Base-by-base conservation (phyloP, 1,284 basidiomycete species). In the Coriolopsis trogii region DNA sequence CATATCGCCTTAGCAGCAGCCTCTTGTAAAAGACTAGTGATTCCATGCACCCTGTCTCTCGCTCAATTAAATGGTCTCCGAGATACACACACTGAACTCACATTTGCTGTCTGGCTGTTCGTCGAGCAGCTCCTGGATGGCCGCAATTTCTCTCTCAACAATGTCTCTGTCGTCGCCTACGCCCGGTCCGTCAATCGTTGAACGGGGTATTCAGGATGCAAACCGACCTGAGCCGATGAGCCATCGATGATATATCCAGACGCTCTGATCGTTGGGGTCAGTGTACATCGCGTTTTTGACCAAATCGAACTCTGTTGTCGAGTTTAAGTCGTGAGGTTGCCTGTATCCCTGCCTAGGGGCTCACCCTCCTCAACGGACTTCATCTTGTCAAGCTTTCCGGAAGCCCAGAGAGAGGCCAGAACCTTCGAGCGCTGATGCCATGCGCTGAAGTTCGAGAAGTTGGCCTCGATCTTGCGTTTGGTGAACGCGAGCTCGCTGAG, bases 171-270 rank as follows among this genome's bases (percentile, higher is more conserved):
- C 75, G 2, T 83, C 75, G 4, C 84, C 90, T 56, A 30, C 8
- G 8, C 10, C 10, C 23, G 9, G 2, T 45, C 37, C 33, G 3
- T 30, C 6, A 13, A 6, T 8, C 4, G 2, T 15, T 6, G 8
- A 9, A 34, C 10, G 8, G 9, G 41, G 23, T 12, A 34, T 12
- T 12, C 26, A 18, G 20, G 3, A 24, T 13, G 10, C n/a, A 20
- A 8, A 60, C 76, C 58, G 61, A 88, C 92, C 85, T 51, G 79
- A 67, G 21, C 91, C 92, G 42, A 98, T 79, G 0, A 99, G 80
- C 95, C 96, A 99, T 15, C 93, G 84, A 66, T 99, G 97, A 69
- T 99, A 99, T 49, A 98, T 85, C 97, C 97, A 99, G 0, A 93
- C 93, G 55, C 92, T 95, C 70, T 98, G 95, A 70, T 99, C 97